A percentile compares a stretch with the other conserved stretches of the same genome.
These are phyloP conservation scores for Phaffomyces opuntiae DNA, from an alignment of 805 yeast species.

Conservation along the genomic window DNA sequence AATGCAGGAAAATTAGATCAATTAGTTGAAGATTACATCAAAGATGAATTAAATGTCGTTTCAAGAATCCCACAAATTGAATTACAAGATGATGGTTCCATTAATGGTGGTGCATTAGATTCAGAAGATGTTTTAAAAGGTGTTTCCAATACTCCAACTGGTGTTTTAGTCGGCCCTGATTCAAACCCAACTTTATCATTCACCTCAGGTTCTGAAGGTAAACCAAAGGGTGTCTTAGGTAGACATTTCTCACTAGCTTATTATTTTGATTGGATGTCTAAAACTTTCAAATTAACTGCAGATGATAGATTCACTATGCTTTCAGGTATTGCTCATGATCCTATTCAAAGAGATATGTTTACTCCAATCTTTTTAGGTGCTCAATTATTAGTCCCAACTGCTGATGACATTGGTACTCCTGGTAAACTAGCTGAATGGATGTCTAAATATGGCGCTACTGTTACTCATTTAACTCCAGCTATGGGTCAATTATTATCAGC, in stretches of 20 bases:
- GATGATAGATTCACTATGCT: slow-evolving; percentile 93
- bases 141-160: slow-evolving; percentile 56
- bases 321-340: slow-evolving; percentile 98
- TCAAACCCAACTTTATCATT: slow-evolving; percentile 94
- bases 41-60: slow-evolving; percentile 62
- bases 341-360: slow-evolving; percentile 98
- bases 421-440: slow-evolving; percentile 98
- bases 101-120: slow-evolving; percentile 48
- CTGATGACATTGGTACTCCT: slow-evolving; percentile 98
- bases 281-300: slow-evolving; percentile 68
- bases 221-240: slow-evolving; percentile 98
- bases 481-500: slow-evolving; percentile 98
- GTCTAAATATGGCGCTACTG: slow-evolving; percentile 84
- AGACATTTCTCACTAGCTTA: slow-evolving; percentile 96
- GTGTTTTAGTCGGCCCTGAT: slow-evolving; percentile 94
- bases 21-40: slow-evolving; percentile 72
- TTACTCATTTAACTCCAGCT: slow-evolving; percentile 97
- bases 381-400: slow-evolving; percentile 83
- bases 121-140: slow-evolving; percentile 35
- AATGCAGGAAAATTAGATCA: slow-evolving; percentile 83
- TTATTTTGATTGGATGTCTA: slow-evolving; percentile 98
- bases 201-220: slow-evolving; percentile 97
- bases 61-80: slow-evolving; percentile 73
- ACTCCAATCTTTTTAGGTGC: slow-evolving; percentile 97
- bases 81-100: slow-evolving; percentile 66